These are phyloP conservation scores for Gomphus sp. DNA, from an alignment of 1,284 basidiomycete species.

Conservation along the genomic window DNA sequence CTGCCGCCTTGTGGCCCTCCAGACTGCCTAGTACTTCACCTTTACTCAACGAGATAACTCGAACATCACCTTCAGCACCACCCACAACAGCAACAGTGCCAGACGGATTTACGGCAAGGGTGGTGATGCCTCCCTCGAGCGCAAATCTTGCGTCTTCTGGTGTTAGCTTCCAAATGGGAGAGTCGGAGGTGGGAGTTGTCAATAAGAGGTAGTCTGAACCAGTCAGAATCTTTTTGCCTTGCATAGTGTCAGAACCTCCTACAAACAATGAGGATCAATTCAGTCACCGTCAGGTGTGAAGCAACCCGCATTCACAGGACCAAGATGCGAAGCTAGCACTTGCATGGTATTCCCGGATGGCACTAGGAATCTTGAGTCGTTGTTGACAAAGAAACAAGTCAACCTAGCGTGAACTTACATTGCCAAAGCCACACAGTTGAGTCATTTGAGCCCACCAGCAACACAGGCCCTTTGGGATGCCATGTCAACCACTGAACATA, in stretches of 20 bases:
- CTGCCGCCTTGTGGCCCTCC: slow-evolving; percentile 79
- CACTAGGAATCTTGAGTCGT: slow-evolving; percentile 40
- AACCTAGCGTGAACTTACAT: slow-evolving; percentile 37
- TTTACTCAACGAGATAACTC: slow-evolving; percentile 79
- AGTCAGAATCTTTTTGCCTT: slow-evolving; percentile 84
- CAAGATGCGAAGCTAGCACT: slow-evolving; percentile 88
- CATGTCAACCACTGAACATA: slow-evolving; percentile 76
- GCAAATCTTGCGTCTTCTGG: slow-evolving; percentile 67
- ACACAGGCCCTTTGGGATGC: slow-evolving; percentile 90
- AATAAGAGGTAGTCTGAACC: slow-evolving; percentile 84
- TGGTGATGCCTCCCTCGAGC: slow-evolving; percentile 74
- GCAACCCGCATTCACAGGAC: slow-evolving; percentile 78
- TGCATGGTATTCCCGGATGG: slow-evolving; percentile 93
- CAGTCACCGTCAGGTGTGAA: slow-evolving; percentile 83
- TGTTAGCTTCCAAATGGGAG: slow-evolving; percentile 76
- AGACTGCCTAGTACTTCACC: slow-evolving; percentile 78
- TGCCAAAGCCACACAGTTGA: slow-evolving; percentile 98
- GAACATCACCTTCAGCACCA: slow-evolving; percentile 73
- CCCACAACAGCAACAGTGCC: slow-evolving; percentile 87
- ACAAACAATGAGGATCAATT: not conserved
- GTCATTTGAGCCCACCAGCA: slow-evolving; percentile 90
- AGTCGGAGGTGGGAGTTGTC: slow-evolving; percentile 79
- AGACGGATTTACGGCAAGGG: slow-evolving; percentile 75
- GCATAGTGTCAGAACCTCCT: slow-evolving; percentile 4
- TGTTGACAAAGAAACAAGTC: slow-evolving; percentile 6